Base-by-base conservation (phyloP, 2,329 filamentous ascomycete genomes). In the Didymella arachidicola region DNA sequence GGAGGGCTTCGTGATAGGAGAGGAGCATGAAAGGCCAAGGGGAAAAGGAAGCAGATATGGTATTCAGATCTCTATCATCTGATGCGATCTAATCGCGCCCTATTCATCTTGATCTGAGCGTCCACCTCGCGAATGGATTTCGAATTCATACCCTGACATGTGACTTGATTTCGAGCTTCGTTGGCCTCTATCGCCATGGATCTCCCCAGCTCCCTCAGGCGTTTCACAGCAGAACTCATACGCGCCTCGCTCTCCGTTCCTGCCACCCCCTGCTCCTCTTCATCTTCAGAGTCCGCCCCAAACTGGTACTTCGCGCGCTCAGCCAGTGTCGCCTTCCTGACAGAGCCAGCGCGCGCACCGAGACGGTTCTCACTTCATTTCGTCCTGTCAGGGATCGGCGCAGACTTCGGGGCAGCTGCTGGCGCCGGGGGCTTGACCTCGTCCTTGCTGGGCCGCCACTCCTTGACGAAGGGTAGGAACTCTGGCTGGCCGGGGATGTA, bases 401-500 rank as follows among this genome's bases (percentile, higher is more conserved):
- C 38, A 25, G 38, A 41, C 22, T 72, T 41, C 18, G 38, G 38
- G 8, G 38, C 38, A 25, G 38, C 11, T 11, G 25, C 22, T 10
- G 41, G 25, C 25, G 41, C 48, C 1, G 62, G 43, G 6, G 50
- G 41, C 63, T 67, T 70, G 19, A 68, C 63, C 52, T 60, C 57
- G 11, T 72, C 71, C 66, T 71, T 75, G 45, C 68, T 67, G 38
- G 66, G 69, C 64, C 59, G 74, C 72, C 67, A 76, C 67, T 97
- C 94, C 80, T 93, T 95, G 53, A 88, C 87, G 74, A 90, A 99
- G 1, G 92, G 91, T 62, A 99, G 84, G 79, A 97, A 97, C 48
- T 94, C 92, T 1, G 92, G 93, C 39, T 92, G 84, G 32, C 93
- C 94, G 2, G 93, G 93, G 50, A 98, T 89, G 77, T 96, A 98